Evolutionary conservation across 805 yeast genomes (phyloP).

Genomic region (Kuraishia cidri): DNA sequence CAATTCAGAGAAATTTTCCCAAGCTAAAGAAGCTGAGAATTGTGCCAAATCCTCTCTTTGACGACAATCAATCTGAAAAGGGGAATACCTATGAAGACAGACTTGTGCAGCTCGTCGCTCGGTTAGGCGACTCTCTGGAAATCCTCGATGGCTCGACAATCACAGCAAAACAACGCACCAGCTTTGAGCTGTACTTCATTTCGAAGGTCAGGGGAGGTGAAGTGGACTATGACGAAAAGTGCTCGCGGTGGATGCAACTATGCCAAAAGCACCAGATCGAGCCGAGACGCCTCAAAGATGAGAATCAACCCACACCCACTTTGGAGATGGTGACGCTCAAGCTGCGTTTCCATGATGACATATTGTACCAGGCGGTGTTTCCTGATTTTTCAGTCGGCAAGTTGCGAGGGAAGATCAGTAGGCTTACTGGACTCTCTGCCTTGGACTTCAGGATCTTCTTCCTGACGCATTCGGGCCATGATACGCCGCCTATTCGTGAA

Average conservation of each 20-base stretch:
- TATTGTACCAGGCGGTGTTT: background rate
- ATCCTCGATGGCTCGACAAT: conserved; percentile 53
- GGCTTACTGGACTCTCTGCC: background rate
- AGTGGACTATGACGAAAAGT: conserved; percentile 12
- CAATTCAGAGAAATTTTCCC: conserved; percentile 26
- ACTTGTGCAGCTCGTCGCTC: conserved; percentile 10
- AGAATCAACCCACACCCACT: no score
- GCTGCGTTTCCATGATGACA: background rate
- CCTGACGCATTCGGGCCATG: background rate
- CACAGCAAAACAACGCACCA: conserved; percentile 34
- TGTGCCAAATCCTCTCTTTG: conserved; percentile 42
- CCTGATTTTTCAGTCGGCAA: conserved; percentile 2
- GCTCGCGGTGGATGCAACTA: conserved; percentile 34
- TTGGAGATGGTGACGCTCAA: background rate
- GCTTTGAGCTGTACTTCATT: conserved; percentile 63
- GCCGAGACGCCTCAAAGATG: background rate
- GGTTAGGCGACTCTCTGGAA: conserved; percentile 16
- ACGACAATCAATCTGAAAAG: conserved; percentile 18
- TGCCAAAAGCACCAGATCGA: conserved; percentile 22
- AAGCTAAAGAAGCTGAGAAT: conserved; percentile 36
- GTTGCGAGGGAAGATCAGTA: conserved; percentile 2
- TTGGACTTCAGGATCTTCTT: conserved; percentile 1
- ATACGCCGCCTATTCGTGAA: background rate
- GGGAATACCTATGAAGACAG: conserved; percentile 9
- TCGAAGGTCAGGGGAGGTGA: conserved; percentile 31